phyloP scores from a whole-genome alignment of 164 flowering plant genomes.

The Nymphaea colorata region DNA sequence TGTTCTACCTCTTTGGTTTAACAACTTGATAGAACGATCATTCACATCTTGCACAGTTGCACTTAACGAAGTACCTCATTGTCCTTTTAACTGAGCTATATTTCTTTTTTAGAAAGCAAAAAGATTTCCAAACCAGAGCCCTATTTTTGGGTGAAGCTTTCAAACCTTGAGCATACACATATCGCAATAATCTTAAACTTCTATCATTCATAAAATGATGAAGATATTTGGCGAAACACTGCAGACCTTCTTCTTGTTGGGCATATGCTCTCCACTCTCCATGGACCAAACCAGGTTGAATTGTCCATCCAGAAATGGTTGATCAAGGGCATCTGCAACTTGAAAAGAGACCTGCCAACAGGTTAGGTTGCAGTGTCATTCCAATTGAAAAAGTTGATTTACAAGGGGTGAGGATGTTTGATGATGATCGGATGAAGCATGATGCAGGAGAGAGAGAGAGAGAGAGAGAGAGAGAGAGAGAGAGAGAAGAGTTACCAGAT shows the following conservation, averaged over 20 bases:
- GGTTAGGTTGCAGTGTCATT: neutral
- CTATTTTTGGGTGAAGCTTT: no score
- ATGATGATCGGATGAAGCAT: neutral
- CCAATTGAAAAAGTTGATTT: neutral
- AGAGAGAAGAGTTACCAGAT: slow-evolving; percentile 24
- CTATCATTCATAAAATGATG: neutral
- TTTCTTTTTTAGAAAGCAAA: no score
- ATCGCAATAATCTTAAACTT: no score
- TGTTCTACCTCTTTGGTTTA: no score
- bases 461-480: neutral
- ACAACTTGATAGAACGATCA: no score
- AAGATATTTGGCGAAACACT: neutral
- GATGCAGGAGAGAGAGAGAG: neutral
- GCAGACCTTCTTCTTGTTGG: slow-evolving; percentile 71
- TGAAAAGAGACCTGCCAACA: slow-evolving; percentile 56
- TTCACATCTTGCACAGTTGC: no score
- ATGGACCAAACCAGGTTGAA: slow-evolving; percentile 96
- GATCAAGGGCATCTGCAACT: slow-evolving; percentile 91
- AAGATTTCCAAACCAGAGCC: no score
- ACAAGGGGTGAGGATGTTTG: neutral
- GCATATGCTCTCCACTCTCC: slow-evolving; percentile 99
- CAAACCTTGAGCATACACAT: no score
- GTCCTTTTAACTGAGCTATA: no score
- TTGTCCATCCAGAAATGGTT: slow-evolving; percentile 78
- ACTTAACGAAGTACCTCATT: no score